Percentiles rank a stretch among this genome's conserved stretches.
Evolutionary conservation across 441 rosid genomes (phyloP).

Genomic region (Melianthus villosus): DNA sequence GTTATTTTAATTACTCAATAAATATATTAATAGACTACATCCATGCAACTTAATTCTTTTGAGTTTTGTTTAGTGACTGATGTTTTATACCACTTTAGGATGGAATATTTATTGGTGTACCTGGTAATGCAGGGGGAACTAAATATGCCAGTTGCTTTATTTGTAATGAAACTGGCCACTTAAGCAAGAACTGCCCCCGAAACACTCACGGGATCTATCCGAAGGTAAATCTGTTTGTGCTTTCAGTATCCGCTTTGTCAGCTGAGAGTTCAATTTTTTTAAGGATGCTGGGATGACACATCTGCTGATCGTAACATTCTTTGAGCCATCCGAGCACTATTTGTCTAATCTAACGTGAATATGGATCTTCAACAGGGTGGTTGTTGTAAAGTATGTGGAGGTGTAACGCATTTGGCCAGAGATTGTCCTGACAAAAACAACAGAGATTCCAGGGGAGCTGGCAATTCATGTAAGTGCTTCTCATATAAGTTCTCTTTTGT

Average conservation of each 20-base stretch:
- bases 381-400: constrained; percentile 71
- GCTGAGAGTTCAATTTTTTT: background rate
- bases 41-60: too few relatives aligned
- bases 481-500: background rate
- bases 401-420: constrained; percentile 83
- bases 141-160: constrained; percentile 76
- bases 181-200: constrained; percentile 80
- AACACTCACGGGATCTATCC: constrained; percentile 78
- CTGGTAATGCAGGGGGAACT: constrained; percentile 49
- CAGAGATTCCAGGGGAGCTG: constrained; percentile 16
- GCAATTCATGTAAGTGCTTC: constrained; percentile 16
- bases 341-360: background rate
- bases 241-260: background rate
- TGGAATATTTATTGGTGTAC: too few relatives aligned
- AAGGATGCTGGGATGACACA: background rate
- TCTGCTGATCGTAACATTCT: background rate
- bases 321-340: background rate
- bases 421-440: constrained; percentile 70
- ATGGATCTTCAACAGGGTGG: constrained; percentile 41
- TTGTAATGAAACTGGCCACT: constrained; percentile 62
- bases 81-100: too few relatives aligned
- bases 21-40: too few relatives aligned
- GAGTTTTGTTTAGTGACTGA: too few relatives aligned
- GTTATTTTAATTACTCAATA: too few relatives aligned
- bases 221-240: constrained; percentile 30